Base-by-base conservation (phyloP, 1,284 basidiomycete genomes). In the Irpex sp. region DNA sequence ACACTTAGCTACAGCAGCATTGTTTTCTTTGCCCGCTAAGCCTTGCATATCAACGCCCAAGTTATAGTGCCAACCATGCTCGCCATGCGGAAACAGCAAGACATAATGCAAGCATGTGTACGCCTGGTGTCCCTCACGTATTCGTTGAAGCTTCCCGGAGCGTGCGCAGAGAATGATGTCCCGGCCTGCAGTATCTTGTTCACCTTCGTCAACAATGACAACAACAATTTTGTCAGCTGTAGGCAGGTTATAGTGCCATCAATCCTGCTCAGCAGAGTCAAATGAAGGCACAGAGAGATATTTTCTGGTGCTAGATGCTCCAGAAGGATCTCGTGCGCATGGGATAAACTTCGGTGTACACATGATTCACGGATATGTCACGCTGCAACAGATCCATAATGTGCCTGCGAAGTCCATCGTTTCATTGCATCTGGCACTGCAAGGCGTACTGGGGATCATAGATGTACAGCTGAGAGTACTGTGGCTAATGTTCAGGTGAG, bases 31-130 rank as follows among this genome's bases (percentile, higher is more conserved):
- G n/a, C n/a, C n/a, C n/a, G n/a, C n/a, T n/a, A n/a, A n/a, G n/a
- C n/a, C n/a, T n/a, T n/a, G n/a, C n/a, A n/a, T n/a, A n/a, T n/a
- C n/a, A n/a, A n/a, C n/a, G n/a, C n/a, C n/a, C n/a, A n/a, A n/a
- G n/a, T n/a, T n/a, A 3, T 67, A 47, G 66, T 79, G 71, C 79
- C 79, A 83, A 0, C 81, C 80, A 51, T 69, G 54, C 43, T 77
- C 70, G 1, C 77, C 80, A 50, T 57, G 15, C 8, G 77, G 77
- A 66, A 81, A 81, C 0, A 79, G 65, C 0, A 80, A 65, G 0
- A 77, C 72, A 75, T 81, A 80, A 15, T 78, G 75, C 0, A 81
- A 65, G 0, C 74, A 63, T 0, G 67, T 43, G 67, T 81, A 82
- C 0, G 72, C 66, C 13, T 72, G 74, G 66, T 79, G 72, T 0